Percentiles rank a stretch among this genome's conserved stretches.
Conservation (phyloP, 768 basidiomycete species). For the Austroboletus festivus region DNA sequence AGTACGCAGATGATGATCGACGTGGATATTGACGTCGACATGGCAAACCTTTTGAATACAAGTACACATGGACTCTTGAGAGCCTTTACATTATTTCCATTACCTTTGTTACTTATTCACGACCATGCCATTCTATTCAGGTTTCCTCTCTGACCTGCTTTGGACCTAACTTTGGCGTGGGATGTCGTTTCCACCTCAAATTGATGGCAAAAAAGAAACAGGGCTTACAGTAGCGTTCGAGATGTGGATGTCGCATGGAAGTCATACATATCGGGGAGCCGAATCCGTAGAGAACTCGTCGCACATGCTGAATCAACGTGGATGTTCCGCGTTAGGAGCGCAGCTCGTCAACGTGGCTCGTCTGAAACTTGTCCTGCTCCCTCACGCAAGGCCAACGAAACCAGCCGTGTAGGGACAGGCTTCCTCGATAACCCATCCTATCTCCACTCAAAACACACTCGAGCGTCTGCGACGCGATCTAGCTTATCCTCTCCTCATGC, state of each 20-base stretch:
- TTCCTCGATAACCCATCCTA: slow-evolving; percentile 16
- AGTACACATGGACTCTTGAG: slow-evolving; percentile 9
- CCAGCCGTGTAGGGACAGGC: slow-evolving; percentile 24
- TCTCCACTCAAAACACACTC: slow-evolving; percentile 13
- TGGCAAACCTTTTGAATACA: too few species aligned
- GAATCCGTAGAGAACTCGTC: too few species aligned
- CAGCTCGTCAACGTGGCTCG: slow-evolving; percentile 26
- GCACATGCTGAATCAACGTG: slow-evolving; percentile 31
- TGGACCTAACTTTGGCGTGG: slow-evolving; percentile 26
- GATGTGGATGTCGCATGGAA: too few species aligned
- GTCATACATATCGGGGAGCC: too few species aligned
- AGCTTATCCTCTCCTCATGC: slow-evolving; percentile 41
- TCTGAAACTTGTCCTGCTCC: slow-evolving; percentile 28
- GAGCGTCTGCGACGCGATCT: slow-evolving; percentile 36
- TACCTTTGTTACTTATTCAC: not conserved
- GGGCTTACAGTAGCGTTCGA: too few species aligned
- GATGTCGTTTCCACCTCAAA: slow-evolving; percentile 4
- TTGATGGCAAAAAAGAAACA: too few species aligned
- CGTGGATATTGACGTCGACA: too few species aligned
- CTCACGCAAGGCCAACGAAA: slow-evolving; percentile 36
- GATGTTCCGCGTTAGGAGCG: slow-evolving; percentile 30
- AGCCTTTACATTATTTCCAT: slow-evolving; percentile 2
- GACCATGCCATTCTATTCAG: slow-evolving; percentile 1
- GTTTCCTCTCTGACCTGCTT: slow-evolving; percentile 26
- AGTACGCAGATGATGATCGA: too few species aligned